Evolutionary conservation across 495 filamentous ascomycete genomes (phyloP), one percentile per base, ranked within the genome.

Genomic region (Xylaria castorea): DNA sequence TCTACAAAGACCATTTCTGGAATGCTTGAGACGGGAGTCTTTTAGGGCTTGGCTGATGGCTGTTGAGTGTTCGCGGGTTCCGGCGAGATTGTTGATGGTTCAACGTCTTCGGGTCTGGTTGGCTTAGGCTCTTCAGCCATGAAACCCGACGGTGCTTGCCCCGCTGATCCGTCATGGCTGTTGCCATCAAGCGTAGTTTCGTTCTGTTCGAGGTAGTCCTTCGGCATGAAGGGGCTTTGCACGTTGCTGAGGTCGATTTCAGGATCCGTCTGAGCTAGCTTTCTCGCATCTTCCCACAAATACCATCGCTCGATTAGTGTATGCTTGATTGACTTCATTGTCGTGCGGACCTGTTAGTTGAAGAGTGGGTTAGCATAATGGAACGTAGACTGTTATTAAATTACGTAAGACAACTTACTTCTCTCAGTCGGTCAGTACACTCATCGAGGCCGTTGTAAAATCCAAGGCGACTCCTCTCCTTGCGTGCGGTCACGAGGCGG

Each of bases 261-360:
- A 22, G 85, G 84, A 78, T 94, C 94, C 11, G 83, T 82, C 79
- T 88, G 82, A 9, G 93, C 95, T 71, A 94, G 79, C 75, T 87
- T 85, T 71, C 88, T 84, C 32, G 96, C 96, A 75, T 95, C 93
- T 75, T 94, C 89, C 93, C 93, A 98, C 48, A 92, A 86, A 83
- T 98, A 96, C 84, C 89, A 94, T 76, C 95, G 86, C 80, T 98
- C 95, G 48, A 92, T 94, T 68, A 98, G 86, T 57, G 89, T 87
- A 77, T 95, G 91, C 84, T 93, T 94, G 80, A 98, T 97, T 51
- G 83, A 83, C 71, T 88, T 85, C 87, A 92, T 91, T 20, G 95
- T 97, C 71, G 82, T 77, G 53, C 85, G 83, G 62, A 97, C 87
- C 93, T 94, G 74, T 61, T 11, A 18, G 32, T 60, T 53, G 68